These are phyloP conservation scores for Cylindrodendrum hubeiense DNA, from an alignment of 2,329 filamentous ascomycete species.

Conservation along the genomic window DNA sequence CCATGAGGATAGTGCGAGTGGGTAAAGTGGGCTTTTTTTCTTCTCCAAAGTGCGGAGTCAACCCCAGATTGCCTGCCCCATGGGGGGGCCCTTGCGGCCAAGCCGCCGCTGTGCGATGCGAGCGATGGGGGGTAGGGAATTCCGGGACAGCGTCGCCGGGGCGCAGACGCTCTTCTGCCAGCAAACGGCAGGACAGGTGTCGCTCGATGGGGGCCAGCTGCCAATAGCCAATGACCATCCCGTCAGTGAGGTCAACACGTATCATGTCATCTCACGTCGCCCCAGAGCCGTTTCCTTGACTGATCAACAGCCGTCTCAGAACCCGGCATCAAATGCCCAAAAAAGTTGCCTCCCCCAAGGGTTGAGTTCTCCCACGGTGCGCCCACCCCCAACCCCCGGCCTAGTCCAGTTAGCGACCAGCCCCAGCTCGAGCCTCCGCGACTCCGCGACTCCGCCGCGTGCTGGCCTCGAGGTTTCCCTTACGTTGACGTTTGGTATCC, in stretches of 20 bases:
- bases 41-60: conserved; percentile 44
- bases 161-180: background rate
- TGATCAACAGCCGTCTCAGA: too few relatives aligned
- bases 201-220: background rate
- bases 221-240: background rate
- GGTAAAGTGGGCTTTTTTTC: conserved; percentile 16
- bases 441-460: conserved; percentile 25
- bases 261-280: background rate
- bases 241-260: background rate
- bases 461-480: conserved; percentile 30
- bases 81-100: conserved; percentile 26
- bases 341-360: background rate
- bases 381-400: conserved; percentile 24
- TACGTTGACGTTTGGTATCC: conserved; percentile 27
- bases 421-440: background rate
- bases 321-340: background rate
- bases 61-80: conserved; percentile 36
- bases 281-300: background rate
- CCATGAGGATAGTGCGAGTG: conserved; percentile 21
- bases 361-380: conserved; percentile 4
- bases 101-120: conserved; percentile 1
- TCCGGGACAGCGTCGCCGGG: background rate
- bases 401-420: conserved; percentile 24
- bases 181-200: background rate
- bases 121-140: background rate